A percentile compares a stretch with the other conserved stretches of the same genome.
Evolutionary conservation across 1,284 basidiomycete species (phyloP).

Genomic region (Entoloma clypeatum): DNA sequence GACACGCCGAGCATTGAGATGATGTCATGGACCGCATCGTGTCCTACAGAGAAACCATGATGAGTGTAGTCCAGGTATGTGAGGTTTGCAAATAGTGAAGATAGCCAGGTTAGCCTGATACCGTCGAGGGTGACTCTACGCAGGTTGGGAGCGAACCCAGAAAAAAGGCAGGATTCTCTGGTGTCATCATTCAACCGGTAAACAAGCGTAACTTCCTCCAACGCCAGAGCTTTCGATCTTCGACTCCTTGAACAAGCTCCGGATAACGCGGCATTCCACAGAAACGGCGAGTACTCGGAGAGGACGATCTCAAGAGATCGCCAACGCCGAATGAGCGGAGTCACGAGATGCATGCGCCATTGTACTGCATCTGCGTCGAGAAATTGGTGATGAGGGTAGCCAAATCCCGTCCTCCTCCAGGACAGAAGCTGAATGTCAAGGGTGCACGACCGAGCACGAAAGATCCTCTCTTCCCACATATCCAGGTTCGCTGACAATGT

Average conservation of each 20-base stretch:
- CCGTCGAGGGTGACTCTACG: conserved; percentile 55
- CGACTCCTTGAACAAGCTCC: conserved; percentile 39
- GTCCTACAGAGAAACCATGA: conserved; percentile 48
- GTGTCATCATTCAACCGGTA: conserved; percentile 64
- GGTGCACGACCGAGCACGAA: conserved; percentile 52
- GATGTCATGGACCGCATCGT: conserved; percentile 45
- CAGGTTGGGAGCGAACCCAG: conserved; percentile 55
- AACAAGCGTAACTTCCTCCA: conserved; percentile 55
- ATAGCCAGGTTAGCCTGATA: conserved; percentile 56
- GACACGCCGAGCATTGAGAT: conserved; percentile 46
- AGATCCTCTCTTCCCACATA: conserved; percentile 60
- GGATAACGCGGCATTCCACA: conserved; percentile 62
- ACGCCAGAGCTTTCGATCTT: conserved; percentile 36
- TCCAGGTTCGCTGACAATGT: conserved; percentile 41
- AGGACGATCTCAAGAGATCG: conserved; percentile 60
- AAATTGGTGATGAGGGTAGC: conserved; percentile 26
- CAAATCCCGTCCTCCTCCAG: conserved; percentile 25
- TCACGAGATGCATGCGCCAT: conserved; percentile 54
- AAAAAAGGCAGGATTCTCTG: conserved; percentile 61
- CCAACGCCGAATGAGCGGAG: conserved; percentile 49
- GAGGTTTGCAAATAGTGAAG: conserved; percentile 56
- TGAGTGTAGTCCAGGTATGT: conserved; percentile 61
- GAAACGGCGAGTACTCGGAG: conserved; percentile 50
- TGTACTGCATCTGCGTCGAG: conserved; percentile 50
- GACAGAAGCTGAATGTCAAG: conserved; percentile 52